Evolutionary conservation across 2,329 filamentous ascomycete species (phyloP).

Genomic region (Phialemoniopsis sp.): DNA sequence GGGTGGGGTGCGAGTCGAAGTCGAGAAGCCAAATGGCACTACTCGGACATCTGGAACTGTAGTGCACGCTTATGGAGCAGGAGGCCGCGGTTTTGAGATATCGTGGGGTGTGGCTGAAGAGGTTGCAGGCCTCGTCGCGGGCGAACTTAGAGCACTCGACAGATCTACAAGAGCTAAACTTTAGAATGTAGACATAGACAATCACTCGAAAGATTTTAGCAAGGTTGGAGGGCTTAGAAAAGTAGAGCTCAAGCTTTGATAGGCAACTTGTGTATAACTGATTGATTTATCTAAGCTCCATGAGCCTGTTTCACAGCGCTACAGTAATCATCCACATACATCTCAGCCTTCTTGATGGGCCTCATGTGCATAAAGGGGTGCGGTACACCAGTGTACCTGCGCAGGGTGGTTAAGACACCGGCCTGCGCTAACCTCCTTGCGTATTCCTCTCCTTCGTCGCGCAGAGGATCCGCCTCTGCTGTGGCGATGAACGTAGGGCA

Average conservation of each 20-base stretch:
- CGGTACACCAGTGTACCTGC: slow-evolving; percentile 7
- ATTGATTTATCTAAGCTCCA: too few relatives aligned
- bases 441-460: slow-evolving; percentile 12
- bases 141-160: too few relatives aligned
- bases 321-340: slow-evolving; percentile 5
- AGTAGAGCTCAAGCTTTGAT: too few relatives aligned
- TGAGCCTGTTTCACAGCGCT: too few relatives aligned
- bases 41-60: slow-evolving; percentile 10
- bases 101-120: slow-evolving; percentile 56
- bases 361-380: slow-evolving; percentile 8
- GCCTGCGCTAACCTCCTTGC: slow-evolving; percentile 2
- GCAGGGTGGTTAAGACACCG: slow-evolving; percentile 5
- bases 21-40: slow-evolving; percentile 25
- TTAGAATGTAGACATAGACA: too few relatives aligned
- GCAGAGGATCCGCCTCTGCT: slow-evolving; percentile 7
- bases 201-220: too few relatives aligned
- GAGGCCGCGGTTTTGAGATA: slow-evolving; percentile 57
- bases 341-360: slow-evolving; percentile 1
- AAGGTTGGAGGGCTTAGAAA: too few relatives aligned
- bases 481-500: slow-evolving; percentile 5
- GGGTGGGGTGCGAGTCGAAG: slow-evolving; percentile 48
- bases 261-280: too few relatives aligned
- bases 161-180: too few relatives aligned
- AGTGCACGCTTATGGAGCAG: slow-evolving; percentile 56
- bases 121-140: slow-evolving; percentile 33